These are phyloP conservation scores for Adiantum capillusveneris DNA, from an alignment of 75 land plant genomes.

Conservation along the genomic window DNA sequence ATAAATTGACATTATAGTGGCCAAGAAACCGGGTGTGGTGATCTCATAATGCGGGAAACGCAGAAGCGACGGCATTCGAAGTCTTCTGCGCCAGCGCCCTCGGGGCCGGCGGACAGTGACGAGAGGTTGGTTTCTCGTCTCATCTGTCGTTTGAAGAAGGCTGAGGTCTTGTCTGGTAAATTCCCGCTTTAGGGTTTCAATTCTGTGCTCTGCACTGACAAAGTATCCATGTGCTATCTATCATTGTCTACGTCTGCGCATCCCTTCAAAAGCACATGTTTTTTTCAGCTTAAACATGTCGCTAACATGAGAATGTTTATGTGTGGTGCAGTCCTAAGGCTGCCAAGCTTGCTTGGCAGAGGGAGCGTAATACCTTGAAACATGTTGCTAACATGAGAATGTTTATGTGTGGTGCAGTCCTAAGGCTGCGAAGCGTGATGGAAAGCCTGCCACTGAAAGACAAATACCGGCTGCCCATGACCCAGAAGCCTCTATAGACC, in stretches of 20 bases:
- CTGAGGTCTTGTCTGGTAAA: background rate
- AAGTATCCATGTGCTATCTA: too few species aligned
- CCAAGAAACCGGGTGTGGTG: too few species aligned
- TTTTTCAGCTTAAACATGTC: background rate
- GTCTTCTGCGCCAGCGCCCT: background rate
- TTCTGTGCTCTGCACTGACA: too few species aligned
- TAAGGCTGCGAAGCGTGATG: slow-evolving; percentile 50
- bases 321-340: background rate
- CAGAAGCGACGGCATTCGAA: background rate
- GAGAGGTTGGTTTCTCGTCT: slow-evolving; percentile 1
- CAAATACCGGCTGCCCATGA: slow-evolving; percentile 3
- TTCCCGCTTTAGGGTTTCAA: background rate
- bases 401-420: slow-evolving; percentile 25
- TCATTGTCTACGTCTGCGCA: too few species aligned
- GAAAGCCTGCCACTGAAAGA: slow-evolving; percentile 38
- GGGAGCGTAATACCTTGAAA: background rate
- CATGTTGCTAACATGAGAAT: background rate
- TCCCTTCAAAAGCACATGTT: too few species aligned
- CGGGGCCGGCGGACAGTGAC: slow-evolving; percentile 5
- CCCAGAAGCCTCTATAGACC: slow-evolving; percentile 8
- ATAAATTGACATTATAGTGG: too few species aligned
- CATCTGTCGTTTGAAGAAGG: background rate
- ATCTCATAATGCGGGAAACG: background rate
- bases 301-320: background rate
- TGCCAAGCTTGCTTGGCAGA: background rate